Percentiles rank a stretch among this genome's conserved stretches.
Evolutionary conservation across 176 grass and related monocot genomes (phyloP).

Genomic region (Rhynchospora pubera): DNA sequence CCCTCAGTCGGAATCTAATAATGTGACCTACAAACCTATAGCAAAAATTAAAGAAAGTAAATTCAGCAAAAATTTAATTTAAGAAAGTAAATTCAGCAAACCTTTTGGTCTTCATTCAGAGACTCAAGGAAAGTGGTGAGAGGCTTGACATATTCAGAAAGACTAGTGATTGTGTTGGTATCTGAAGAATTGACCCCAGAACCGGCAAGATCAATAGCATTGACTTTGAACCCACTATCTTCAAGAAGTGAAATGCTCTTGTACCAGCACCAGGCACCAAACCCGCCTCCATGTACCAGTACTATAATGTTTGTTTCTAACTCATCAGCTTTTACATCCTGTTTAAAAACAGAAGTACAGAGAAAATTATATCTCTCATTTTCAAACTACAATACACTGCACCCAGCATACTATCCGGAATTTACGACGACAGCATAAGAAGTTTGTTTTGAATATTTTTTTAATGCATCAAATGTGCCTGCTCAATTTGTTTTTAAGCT

Average conservation of each 20-base stretch:
- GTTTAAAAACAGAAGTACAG: constrained; percentile 12
- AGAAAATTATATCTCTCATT: neutral
- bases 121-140: constrained; percentile 65
- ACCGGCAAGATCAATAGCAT: constrained; percentile 81
- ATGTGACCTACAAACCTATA: too few species aligned
- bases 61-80: constrained; percentile 12
- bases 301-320: constrained; percentile 76
- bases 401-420: too few species aligned
- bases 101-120: constrained; percentile 75
- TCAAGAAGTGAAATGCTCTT: constrained; percentile 89
- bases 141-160: constrained; percentile 69
- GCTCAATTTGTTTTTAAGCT: neutral
- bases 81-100: constrained; percentile 25
- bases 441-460: neutral
- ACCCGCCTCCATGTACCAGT: constrained; percentile 93
- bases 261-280: constrained; percentile 99
- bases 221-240: constrained; percentile 87
- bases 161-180: constrained; percentile 67
- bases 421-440: neutral
- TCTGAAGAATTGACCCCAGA: constrained; percentile 82
- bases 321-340: constrained; percentile 67
- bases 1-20: too few species aligned
- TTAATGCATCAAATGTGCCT: neutral
- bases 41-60: too few species aligned
- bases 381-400: neutral